Evolutionary conservation across 2,329 filamentous ascomycete species (phyloP), one percentile per base, ranked within the genome.

Genomic region (Phoma sp.): DNA sequence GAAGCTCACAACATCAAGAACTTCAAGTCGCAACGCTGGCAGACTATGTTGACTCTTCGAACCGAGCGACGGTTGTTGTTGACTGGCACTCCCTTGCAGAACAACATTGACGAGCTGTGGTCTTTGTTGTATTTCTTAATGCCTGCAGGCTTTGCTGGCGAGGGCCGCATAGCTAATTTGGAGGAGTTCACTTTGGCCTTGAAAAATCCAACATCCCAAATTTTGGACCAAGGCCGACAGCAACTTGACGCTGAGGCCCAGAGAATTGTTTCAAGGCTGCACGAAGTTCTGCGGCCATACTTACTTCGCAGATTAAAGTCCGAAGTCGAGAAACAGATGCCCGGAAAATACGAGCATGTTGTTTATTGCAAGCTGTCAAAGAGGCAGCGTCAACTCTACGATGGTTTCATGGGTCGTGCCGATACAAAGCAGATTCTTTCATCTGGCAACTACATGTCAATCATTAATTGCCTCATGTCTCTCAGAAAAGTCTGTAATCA

Each of bases 1-100:
- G 95, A 99, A 78, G 95, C 96, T 0, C 95, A 99, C 79, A 98
- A 99, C 77, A 99, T 99, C 82, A 98, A 99, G 71, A 99, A 99
- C 75, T 99, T 98, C 81, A 93, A 96, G 69, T 97, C 93, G 1
- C 93, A 97, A 73, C 83, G 93, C 60, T 99, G 95, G 93, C 95
- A 98, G 73, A 93, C 92, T 0, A 83, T 99, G 60, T 85, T 99
- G 22, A 95, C 90, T 0, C 96, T 99, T 78, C 93, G 96, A 66
- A 98, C 95, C 0, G 87, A 89, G 59, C 88, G 93, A 25, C 86
- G 95, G 30, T 83, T 99, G 9, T 79, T 99, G 0, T 82, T 99
- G 9, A 99, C 95, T 0, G 95, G 95, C 52, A 99, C 95, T 0
- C 95, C 96, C 2, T 81, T 99, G 23, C 95, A 99, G 73, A 99